Evolutionary conservation across 1,284 basidiomycete genomes (phyloP), one percentile per base, ranked within the genome.

Genomic region (Neotropicomus parvogracilis): DNA sequence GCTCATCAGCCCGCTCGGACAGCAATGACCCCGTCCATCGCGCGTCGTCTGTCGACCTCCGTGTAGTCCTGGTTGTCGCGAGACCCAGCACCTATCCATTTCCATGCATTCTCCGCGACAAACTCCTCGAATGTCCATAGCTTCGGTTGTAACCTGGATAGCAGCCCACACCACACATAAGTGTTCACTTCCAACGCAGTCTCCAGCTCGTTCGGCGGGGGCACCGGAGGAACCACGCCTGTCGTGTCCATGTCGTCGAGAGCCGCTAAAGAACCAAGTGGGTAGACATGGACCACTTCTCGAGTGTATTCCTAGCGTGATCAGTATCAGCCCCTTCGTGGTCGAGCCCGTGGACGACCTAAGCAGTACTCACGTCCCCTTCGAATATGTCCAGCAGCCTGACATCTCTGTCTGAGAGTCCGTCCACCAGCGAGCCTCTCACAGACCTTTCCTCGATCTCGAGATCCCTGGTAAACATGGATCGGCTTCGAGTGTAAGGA

Each of bases 61-160:
- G 54, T 58, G 50, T 78, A 80, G 33, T 75, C 69, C 33, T 66
- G 55, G 9, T 70, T 69, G 0, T 57, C 54, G 0, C 44, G 52
- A 7, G 65, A 60, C 4, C 46, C 65, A 8, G 55, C 29, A 0
- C 76, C 79, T 37, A 86, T 74, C 88, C 88, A 91, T 52, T 83
- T 85, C 75, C 78, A 80, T 3, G 85, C 80, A 52, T 79, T 84
- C 40, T 83, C 74, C 55, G 69, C 66, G 24, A 91, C 74, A 56
- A 92, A 91, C 7, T 80, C 78, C 12, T 80, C 81, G 60, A 82
- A 93, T 14, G 80, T 79, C 92, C 93, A 95, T 2, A 88, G 67
- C 17, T 74, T 70, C 0, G 79, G 73, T 32, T 80, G 72, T 10
- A 95, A 70, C 12, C 66, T 54, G 0, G 64, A 55, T 7, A 73